Evolutionary conservation across 208 protist species (phyloP).

Genomic region (Trypanosoma boissoni): DNA sequence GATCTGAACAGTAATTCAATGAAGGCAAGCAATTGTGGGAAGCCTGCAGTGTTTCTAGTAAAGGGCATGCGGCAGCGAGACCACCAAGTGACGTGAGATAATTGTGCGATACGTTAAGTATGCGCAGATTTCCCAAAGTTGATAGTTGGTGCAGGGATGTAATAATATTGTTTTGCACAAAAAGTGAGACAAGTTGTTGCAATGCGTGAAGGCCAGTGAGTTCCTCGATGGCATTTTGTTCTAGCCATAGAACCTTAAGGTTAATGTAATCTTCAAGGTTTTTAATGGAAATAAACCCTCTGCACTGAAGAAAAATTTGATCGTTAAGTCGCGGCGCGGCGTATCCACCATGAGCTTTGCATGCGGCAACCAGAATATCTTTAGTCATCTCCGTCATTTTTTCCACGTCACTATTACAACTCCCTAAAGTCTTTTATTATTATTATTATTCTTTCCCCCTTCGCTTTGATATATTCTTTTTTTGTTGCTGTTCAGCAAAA

Average conservation of each 20-base stretch:
- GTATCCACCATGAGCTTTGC: constrained; percentile 86
- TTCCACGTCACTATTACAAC: too few relatives aligned
- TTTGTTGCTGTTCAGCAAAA: not conserved
- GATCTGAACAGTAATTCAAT: constrained; percentile 56
- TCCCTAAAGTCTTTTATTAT: not conserved
- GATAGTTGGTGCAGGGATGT: constrained; percentile 45
- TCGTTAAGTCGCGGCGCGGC: constrained; percentile 82
- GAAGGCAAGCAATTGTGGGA: constrained; percentile 46
- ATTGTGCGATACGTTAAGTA: constrained; percentile 79
- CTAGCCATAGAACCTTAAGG: constrained; percentile 92
- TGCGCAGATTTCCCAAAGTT: constrained; percentile 68
- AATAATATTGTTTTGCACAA: constrained; percentile 94
- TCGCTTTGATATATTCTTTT: too few relatives aligned
- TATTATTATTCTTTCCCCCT: too few relatives aligned
- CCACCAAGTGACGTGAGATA: constrained; percentile 47
- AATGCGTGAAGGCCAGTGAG: constrained; percentile 80
- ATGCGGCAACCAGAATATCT: constrained; percentile 72
- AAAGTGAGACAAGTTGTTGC: constrained; percentile 79
- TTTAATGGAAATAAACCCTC: constrained; percentile 86
- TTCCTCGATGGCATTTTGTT: constrained; percentile 90
- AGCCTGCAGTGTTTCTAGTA: constrained; percentile 52
- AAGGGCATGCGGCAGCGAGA: constrained; percentile 18
- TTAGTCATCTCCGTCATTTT: constrained; percentile 80
- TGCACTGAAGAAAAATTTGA: constrained; percentile 92
- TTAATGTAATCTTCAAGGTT: constrained; percentile 86